These are phyloP conservation scores for Leptographium galeiforme DNA, from an alignment of 2,329 filamentous ascomycete species.

Conservation along the genomic window DNA sequence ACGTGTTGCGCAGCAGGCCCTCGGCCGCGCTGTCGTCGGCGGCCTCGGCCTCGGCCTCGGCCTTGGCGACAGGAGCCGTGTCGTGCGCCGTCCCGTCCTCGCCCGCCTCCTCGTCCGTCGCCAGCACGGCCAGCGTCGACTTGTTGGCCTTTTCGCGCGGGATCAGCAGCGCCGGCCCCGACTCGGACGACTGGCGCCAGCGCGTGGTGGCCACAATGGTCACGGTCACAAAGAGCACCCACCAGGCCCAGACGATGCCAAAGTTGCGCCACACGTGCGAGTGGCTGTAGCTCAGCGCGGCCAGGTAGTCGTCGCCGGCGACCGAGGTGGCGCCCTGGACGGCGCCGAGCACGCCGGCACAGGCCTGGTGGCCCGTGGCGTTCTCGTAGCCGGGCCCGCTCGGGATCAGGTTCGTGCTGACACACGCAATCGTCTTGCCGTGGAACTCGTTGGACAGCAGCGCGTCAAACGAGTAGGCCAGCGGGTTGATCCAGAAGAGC, in stretches of 20 bases:
- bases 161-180: slow-evolving; percentile 7
- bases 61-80: not conserved
- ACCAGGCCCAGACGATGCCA: slow-evolving; percentile 63
- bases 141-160: slow-evolving; percentile 9
- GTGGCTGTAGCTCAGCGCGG: slow-evolving; percentile 36
- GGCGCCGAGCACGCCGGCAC: slow-evolving; percentile 44
- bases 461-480: slow-evolving; percentile 52
- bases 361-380: slow-evolving; percentile 28
- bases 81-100: not conserved
- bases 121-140: not conserved
- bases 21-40: not conserved
- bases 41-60: not conserved
- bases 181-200: slow-evolving; percentile 4
- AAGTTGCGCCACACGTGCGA: slow-evolving; percentile 62
- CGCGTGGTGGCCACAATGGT: slow-evolving; percentile 28
- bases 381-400: slow-evolving; percentile 32
- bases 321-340: slow-evolving; percentile 32
- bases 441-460: slow-evolving; percentile 41
- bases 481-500: slow-evolving; percentile 51
- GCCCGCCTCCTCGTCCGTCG: not conserved
- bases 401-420: slow-evolving; percentile 35
- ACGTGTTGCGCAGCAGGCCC: slow-evolving; percentile 46
- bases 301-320: slow-evolving; percentile 29
- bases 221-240: slow-evolving; percentile 57
- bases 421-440: slow-evolving; percentile 36